These are phyloP conservation scores for Cyberlindnera veronae DNA, from an alignment of 805 yeast genomes.

Conservation along the genomic window DNA sequence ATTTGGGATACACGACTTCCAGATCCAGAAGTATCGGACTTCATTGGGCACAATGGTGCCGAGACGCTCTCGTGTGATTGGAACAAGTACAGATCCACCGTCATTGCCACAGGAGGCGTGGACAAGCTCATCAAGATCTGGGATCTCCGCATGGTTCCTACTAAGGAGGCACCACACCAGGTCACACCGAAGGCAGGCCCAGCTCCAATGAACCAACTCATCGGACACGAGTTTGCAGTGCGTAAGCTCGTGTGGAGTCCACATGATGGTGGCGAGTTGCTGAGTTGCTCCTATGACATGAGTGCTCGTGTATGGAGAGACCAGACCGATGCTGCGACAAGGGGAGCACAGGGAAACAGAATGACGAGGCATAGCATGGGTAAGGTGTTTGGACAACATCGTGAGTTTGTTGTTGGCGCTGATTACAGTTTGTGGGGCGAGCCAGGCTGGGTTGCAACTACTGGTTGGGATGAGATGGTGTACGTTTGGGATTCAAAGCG, in stretches of 20 bases:
- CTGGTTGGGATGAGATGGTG: conserved; percentile 96
- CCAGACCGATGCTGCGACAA: conserved; percentile 54
- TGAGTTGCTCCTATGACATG: conserved; percentile 90
- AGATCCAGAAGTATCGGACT: conserved; percentile 52
- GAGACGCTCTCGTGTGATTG: conserved; percentile 83
- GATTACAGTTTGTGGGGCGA: conserved; percentile 98
- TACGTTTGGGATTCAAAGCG: conserved; percentile 78
- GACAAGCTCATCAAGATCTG: conserved; percentile 81
- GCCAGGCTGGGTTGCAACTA: conserved; percentile 92
- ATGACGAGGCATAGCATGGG: conserved; percentile 48
- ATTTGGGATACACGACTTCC: conserved; percentile 81
- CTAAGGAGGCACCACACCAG: conserved; percentile 33
- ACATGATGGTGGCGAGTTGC: conserved; percentile 64
- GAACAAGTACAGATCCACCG: conserved; percentile 80
- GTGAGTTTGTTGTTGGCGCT: conserved; percentile 88
- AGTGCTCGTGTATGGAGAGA: conserved; percentile 85
- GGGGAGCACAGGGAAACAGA: conserved; percentile 44
- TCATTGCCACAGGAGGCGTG: conserved; percentile 88
- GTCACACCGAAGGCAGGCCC: conserved; percentile 45
- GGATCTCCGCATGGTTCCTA: conserved; percentile 74
- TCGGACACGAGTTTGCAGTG: conserved; percentile 89
- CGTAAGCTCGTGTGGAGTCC: conserved; percentile 87
- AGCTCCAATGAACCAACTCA: conserved; percentile 69
- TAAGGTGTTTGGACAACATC: conserved; percentile 60
- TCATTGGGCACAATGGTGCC: conserved; percentile 72